Evolutionary conservation across 129 eudicot species (phyloP).

Genomic region (Glebionis coronaria): DNA sequence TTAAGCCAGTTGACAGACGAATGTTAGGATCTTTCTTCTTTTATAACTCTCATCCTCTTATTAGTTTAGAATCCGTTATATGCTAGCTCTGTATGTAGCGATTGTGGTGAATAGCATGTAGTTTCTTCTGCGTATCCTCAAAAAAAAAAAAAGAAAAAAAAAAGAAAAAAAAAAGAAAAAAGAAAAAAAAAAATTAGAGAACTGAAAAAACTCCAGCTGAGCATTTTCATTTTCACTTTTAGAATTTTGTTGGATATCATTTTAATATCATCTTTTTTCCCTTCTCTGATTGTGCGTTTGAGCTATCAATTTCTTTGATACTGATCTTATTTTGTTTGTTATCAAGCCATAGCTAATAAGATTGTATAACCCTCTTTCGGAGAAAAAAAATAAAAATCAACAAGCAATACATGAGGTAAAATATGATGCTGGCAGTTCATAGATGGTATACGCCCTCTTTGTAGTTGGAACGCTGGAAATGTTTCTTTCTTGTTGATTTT

Average conservation of each 20-base stretch:
- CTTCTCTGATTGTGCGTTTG: background rate
- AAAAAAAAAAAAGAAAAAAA: constrained; percentile 10
- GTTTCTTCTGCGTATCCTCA: constrained; percentile 24
- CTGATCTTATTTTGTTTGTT: background rate
- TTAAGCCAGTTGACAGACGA: constrained; percentile 23
- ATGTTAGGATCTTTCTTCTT: constrained; percentile 15
- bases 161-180: background rate
- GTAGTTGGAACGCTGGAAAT: constrained; percentile 2
- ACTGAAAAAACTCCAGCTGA: constrained; percentile 10
- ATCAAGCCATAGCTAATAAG: constrained; percentile 10
- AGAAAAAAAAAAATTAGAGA: background rate
- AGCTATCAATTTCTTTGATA: background rate
- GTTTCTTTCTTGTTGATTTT: background rate
- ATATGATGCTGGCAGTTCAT: background rate
- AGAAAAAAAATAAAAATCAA: background rate
- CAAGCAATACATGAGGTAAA: constrained; percentile 6
- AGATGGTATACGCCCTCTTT: background rate
- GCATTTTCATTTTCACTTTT: constrained; percentile 1
- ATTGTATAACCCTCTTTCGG: background rate
- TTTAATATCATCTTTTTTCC: constrained; percentile 10
- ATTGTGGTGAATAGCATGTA: constrained; percentile 30
- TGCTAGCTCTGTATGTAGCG: constrained; percentile 37
- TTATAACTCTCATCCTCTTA: constrained; percentile 1
- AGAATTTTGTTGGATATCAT: constrained; percentile 30
- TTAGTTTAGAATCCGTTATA: constrained; percentile 25